A percentile compares a stretch with the other conserved stretches of the same genome.
Conservation (phyloP, 371 early-diverging fungal species). For the Rhizomucor pusillus region DNA sequence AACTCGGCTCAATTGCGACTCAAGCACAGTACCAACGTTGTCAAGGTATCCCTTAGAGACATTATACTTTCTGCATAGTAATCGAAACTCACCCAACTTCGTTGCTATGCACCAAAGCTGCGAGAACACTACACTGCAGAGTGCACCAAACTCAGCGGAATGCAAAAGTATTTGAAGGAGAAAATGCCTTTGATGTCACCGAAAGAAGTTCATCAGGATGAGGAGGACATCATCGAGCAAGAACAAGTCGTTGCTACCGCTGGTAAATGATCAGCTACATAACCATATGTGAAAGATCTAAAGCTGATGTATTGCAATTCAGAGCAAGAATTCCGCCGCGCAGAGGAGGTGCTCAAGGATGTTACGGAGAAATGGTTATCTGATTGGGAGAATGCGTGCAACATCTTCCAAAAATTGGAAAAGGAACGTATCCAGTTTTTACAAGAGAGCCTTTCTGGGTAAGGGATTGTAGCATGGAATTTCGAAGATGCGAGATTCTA, state of each 20-base stretch:
- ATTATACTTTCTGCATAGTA: too few species aligned
- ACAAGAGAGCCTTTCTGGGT: conserved; percentile 25
- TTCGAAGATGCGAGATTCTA: neutral
- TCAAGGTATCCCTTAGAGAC: conserved; percentile 17
- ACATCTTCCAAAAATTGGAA: conserved; percentile 15
- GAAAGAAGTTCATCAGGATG: conserved; percentile 9
- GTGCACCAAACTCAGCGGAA: conserved; percentile 14
- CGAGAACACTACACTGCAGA: conserved; percentile 16
- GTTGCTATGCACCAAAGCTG: neutral
- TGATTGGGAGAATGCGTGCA: conserved; percentile 10
- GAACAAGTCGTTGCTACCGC: neutral
- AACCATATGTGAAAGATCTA: too few species aligned
- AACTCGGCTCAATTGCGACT: conserved; percentile 33
- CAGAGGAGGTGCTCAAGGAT: conserved; percentile 8
- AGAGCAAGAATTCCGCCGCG: conserved; percentile 17
- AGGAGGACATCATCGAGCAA: neutral
- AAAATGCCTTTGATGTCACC: conserved; percentile 2
- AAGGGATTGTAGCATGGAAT: too few species aligned
- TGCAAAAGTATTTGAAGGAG: conserved; percentile 18
- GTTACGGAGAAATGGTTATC: conserved; percentile 8
- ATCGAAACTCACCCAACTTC: neutral
- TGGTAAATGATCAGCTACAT: too few species aligned
- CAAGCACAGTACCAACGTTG: conserved; percentile 34
- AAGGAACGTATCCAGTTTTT: conserved; percentile 21
- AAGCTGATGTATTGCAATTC: neutral